These are phyloP conservation scores for Penicillium sumatraense DNA, from an alignment of 2,329 filamentous ascomycete genomes.

Conservation along the genomic window DNA sequence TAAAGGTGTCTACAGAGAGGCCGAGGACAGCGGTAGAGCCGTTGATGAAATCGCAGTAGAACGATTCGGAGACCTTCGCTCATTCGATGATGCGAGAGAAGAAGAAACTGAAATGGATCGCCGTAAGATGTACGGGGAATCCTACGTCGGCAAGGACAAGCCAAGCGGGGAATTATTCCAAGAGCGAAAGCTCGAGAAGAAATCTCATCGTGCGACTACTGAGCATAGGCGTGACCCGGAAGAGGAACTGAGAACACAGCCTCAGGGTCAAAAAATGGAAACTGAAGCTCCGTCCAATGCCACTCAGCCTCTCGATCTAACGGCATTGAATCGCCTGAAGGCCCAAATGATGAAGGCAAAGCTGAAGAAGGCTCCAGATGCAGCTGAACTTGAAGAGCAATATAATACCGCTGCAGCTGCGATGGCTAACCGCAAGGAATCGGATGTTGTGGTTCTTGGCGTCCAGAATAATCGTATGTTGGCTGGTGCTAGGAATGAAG, in stretches of 20 bases:
- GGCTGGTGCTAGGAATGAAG: conserved; percentile 74
- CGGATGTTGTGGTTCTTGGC: conserved; percentile 77
- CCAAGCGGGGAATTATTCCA: conserved; percentile 85
- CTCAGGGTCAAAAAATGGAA: conserved; percentile 63
- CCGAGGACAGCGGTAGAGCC: conserved; percentile 71
- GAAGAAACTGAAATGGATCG: conserved; percentile 90
- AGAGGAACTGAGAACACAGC: conserved; percentile 41
- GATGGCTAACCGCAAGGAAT: conserved; percentile 61
- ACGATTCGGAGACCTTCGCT: conserved; percentile 76
- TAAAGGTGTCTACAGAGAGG: conserved; percentile 78
- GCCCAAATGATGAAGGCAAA: conserved; percentile 97
- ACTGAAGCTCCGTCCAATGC: conserved; percentile 57
- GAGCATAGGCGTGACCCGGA: conserved; percentile 37
- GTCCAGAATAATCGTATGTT: conserved; percentile 90
- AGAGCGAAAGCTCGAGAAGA: conserved; percentile 70
- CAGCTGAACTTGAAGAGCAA: conserved; percentile 75
- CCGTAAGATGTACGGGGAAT: conserved; percentile 78
- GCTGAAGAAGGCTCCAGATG: conserved; percentile 75
- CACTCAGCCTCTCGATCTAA: conserved; percentile 69
- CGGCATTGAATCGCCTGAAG: conserved; percentile 82
- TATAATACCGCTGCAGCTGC: conserved; percentile 77
- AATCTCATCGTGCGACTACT: conserved; percentile 47
- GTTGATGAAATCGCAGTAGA: conserved; percentile 84
- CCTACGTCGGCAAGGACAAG: conserved; percentile 82
- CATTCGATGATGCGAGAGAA: conserved; percentile 91